Percentiles rank a stretch among this genome's conserved stretches.
These are phyloP conservation scores for Brassica incana DNA, from an alignment of 345 rosid genomes.

Conservation along the genomic window DNA sequence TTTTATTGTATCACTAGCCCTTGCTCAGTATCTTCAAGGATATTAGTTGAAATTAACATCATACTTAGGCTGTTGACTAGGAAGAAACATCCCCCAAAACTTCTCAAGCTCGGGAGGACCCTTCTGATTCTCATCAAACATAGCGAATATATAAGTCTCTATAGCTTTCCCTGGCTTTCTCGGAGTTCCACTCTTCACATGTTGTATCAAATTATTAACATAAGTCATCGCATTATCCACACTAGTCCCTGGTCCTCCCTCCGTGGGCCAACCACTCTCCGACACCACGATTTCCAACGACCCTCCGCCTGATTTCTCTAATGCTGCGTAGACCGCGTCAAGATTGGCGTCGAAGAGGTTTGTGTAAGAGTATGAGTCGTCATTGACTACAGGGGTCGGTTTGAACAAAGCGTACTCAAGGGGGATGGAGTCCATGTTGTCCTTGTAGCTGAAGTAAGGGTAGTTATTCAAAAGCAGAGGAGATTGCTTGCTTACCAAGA, in stretches of 20 bases:
- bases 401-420: conserved; percentile 49
- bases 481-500: conserved; percentile 44
- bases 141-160: conserved; percentile 55
- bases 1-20: conserved; percentile 1
- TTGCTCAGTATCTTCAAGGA: not conserved
- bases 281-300: conserved; percentile 44
- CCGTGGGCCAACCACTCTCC: conserved; percentile 48
- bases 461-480: conserved; percentile 49
- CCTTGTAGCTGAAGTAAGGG: conserved; percentile 43
- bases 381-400: not conserved
- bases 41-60: conserved; percentile 35
- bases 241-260: conserved; percentile 24
- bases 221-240: conserved; percentile 39
- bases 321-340: conserved; percentile 30
- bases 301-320: conserved; percentile 40
- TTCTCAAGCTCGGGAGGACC: conserved; percentile 49
- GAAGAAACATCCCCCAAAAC: conserved; percentile 53
- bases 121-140: conserved; percentile 53
- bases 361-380: conserved; percentile 11
- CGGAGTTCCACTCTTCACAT: conserved; percentile 43
- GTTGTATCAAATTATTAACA: conserved; percentile 41
- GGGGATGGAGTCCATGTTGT: not conserved
- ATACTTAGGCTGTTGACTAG: conserved; percentile 50
- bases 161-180: conserved; percentile 45
- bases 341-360: conserved; percentile 39